A percentile compares a stretch with the other conserved stretches of the same genome.
Evolutionary conservation across 1,284 basidiomycete species (phyloP).

Genomic region (Pisolithus thermaeus): DNA sequence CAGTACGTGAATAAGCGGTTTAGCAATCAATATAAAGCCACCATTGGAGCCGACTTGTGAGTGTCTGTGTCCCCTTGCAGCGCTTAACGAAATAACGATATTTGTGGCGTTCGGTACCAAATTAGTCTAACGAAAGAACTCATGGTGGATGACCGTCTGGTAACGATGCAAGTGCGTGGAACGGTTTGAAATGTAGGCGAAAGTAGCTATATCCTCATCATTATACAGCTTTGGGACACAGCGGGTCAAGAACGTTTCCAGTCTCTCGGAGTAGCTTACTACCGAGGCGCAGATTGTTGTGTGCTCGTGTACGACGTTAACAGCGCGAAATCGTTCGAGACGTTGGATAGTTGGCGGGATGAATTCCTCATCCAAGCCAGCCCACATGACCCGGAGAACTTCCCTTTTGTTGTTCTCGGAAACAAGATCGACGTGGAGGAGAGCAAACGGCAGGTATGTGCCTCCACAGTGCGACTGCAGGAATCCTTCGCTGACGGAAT

Average conservation of each 20-base stretch:
- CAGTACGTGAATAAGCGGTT: slow-evolving; percentile 99
- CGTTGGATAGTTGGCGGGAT: slow-evolving; percentile 95
- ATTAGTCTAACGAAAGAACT: slow-evolving; percentile 94
- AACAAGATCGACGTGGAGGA: slow-evolving; percentile 99
- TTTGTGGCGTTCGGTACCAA: slow-evolving; percentile 1
- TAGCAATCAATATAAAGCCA: slow-evolving; percentile 99
- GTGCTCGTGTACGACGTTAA: slow-evolving; percentile 99
- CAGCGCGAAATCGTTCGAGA: slow-evolving; percentile 97
- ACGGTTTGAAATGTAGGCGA: neutral
- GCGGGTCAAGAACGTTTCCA: slow-evolving; percentile 99
- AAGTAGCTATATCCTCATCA: neutral
- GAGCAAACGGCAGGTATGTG: slow-evolving; percentile 88
- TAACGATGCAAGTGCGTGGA: slow-evolving; percentile 90
- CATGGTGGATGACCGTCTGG: slow-evolving; percentile 95
- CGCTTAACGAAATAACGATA: slow-evolving; percentile 12
- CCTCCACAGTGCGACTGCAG: neutral
- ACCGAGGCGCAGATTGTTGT: slow-evolving; percentile 98
- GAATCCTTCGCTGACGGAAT: slow-evolving; percentile 1
- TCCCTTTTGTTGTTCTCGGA: slow-evolving; percentile 96
- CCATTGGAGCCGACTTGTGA: slow-evolving; percentile 88
- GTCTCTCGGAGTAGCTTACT: slow-evolving; percentile 97
- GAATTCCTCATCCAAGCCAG: slow-evolving; percentile 98
- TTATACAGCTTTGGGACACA: slow-evolving; percentile 92
- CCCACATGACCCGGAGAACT: slow-evolving; percentile 98
- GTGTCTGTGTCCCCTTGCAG: slow-evolving; percentile 27